Evolutionary conservation across 2,329 filamentous ascomycete genomes (phyloP).

Genomic region (Pseudogymnoascus sp.): DNA sequence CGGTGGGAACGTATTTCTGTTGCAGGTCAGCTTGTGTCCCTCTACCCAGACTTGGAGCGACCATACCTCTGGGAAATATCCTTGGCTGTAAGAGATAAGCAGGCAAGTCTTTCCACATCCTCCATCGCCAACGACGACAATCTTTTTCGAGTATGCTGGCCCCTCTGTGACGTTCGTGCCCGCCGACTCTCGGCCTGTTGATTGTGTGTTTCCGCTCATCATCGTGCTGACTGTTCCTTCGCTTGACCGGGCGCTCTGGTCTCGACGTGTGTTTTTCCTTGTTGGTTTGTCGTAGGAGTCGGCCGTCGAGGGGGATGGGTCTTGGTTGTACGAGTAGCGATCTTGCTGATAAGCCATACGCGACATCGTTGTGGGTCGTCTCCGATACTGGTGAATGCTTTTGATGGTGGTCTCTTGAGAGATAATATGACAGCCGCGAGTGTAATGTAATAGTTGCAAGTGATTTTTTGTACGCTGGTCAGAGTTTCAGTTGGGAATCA

Average conservation of each 20-base stretch:
- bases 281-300: conserved; percentile 24
- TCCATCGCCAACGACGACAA: conserved; percentile 95
- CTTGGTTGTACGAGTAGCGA: conserved; percentile 19
- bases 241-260: conserved; percentile 51
- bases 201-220: conserved; percentile 53
- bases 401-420: not conserved
- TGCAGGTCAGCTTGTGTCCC: not conserved
- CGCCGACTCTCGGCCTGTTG: conserved; percentile 65
- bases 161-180: conserved; percentile 82
- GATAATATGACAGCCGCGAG: not conserved
- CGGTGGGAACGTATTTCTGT: conserved; percentile 98
- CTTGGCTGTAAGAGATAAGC: conserved; percentile 96
- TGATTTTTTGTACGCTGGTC: not conserved
- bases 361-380: conserved; percentile 19
- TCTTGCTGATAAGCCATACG: conserved; percentile 24
- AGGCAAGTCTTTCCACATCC: conserved; percentile 98
- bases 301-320: conserved; percentile 22
- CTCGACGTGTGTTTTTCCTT: conserved; percentile 25
- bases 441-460: not conserved
- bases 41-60: not conserved
- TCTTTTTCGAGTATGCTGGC: conserved; percentile 95
- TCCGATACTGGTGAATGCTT: not conserved
- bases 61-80: conserved; percentile 93
- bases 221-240: conserved; percentile 85
- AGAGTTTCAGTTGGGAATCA: not conserved